Evolutionary conservation across 768 basidiomycete species (phyloP).

Genomic region (Rossbeevera mucosa): DNA sequence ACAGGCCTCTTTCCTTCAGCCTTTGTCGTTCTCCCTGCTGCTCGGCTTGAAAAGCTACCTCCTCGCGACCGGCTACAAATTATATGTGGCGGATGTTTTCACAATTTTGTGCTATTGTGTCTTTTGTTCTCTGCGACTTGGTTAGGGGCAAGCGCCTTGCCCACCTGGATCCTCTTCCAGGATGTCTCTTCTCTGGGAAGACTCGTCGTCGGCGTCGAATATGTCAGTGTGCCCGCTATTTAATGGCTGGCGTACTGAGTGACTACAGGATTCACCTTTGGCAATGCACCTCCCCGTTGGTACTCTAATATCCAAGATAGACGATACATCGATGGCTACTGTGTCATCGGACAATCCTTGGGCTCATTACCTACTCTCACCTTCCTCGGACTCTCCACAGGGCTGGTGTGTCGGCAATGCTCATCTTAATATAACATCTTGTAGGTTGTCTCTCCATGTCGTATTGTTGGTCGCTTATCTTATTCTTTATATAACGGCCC

Average conservation of each 20-base stretch:
- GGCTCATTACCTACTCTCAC: slow-evolving; percentile 40
- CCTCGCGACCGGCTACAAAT: slow-evolving; percentile 50
- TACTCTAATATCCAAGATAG: slow-evolving; percentile 57
- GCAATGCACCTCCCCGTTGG: slow-evolving; percentile 51
- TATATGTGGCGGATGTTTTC: slow-evolving; percentile 69
- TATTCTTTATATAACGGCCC: slow-evolving; percentile 2
- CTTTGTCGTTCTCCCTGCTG: slow-evolving; percentile 59
- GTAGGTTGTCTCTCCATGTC: slow-evolving; percentile 9
- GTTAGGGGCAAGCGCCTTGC: slow-evolving; percentile 23
- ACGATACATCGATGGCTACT: slow-evolving; percentile 50
- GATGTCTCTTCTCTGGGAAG: slow-evolving; percentile 50
- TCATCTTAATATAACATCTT: slow-evolving; percentile 21
- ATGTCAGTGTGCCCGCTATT: slow-evolving; percentile 37
- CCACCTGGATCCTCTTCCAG: slow-evolving; percentile 41
- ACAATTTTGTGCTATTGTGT: slow-evolving; percentile 64
- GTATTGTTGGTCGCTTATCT: background rate
- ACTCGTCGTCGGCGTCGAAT: slow-evolving; percentile 50
- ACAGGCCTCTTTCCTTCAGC: slow-evolving; percentile 66
- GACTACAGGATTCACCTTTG: slow-evolving; percentile 55
- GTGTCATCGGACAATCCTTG: slow-evolving; percentile 35
- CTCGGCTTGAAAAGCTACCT: slow-evolving; percentile 36
- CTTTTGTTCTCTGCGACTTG: slow-evolving; percentile 39
- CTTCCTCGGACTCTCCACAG: slow-evolving; percentile 10
- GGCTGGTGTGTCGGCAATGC: slow-evolving; percentile 63
- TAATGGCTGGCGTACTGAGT: slow-evolving; percentile 4